Conservation (phyloP, 106 monocot species). For the Allium sativum region DNA sequence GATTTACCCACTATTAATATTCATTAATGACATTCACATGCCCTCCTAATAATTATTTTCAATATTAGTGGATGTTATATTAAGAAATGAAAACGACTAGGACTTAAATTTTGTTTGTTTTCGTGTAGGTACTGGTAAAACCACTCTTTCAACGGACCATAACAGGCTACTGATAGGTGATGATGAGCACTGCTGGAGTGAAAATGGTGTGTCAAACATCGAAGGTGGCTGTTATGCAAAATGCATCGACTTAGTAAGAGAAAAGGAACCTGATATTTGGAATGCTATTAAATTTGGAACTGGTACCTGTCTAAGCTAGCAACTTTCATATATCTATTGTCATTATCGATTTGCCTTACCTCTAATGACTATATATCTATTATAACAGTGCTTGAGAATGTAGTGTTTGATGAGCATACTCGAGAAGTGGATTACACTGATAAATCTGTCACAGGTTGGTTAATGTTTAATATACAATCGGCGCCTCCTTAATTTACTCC, state of each 20-base stretch:
- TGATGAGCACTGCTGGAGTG: conserved; percentile 95
- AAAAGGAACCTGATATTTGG: conserved; percentile 94
- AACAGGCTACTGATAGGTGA: conserved; percentile 84
- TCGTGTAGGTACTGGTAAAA: conserved; percentile 77
- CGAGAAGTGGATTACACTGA: conserved; percentile 76
- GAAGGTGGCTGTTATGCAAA: conserved; percentile 99
- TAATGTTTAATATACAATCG: neutral
- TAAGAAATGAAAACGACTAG: no score
- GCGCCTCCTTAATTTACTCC: neutral
- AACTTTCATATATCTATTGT: neutral
- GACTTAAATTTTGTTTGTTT: no score
- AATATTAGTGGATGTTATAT: neutral
- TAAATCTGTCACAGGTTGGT: conserved; percentile 78
- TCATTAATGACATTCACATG: no score
- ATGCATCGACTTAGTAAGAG: conserved; percentile 61
- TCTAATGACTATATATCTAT: neutral
- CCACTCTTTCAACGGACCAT: conserved; percentile 87
- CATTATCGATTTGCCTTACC: neutral
- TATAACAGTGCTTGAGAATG: conserved; percentile 78
- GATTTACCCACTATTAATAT: conserved; percentile 9
- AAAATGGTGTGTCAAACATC: conserved; percentile 87
- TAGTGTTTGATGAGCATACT: conserved; percentile 86
- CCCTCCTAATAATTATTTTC: neutral
- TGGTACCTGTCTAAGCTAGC: conserved; percentile 21
- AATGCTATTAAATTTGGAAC: conserved; percentile 95